Evolutionary conservation across 2,329 filamentous ascomycete genomes (phyloP).

Genomic region (Ceratocystis colombiana): DNA sequence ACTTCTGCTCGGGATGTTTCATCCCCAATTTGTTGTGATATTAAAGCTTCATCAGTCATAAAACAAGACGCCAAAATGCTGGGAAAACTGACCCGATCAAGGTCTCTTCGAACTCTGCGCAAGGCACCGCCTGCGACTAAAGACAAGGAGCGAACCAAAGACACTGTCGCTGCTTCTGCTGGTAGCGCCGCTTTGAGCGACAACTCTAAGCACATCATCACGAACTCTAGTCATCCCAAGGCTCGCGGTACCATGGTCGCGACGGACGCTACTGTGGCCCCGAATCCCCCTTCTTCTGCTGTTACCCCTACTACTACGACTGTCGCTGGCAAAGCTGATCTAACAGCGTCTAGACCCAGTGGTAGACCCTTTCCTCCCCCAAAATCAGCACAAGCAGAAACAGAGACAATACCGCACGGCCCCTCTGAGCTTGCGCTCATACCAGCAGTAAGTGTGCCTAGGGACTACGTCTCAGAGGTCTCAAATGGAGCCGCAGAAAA

Average conservation of each 20-base stretch:
- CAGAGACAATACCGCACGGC: slow-evolving; percentile 25
- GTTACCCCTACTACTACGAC: background rate
- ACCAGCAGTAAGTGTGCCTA: background rate
- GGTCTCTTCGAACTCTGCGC: slow-evolving; percentile 23
- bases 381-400: slow-evolving; percentile 17
- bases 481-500: background rate
- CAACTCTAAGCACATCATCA: slow-evolving; percentile 4
- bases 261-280: slow-evolving; percentile 1
- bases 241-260: slow-evolving; percentile 1
- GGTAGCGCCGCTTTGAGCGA: background rate
- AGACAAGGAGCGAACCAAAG: background rate
- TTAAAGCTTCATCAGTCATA: background rate
- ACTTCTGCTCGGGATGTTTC: background rate
- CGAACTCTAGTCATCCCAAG: background rate
- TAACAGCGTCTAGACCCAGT: background rate
- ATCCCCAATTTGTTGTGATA: slow-evolving; percentile 11
- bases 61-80: slow-evolving; percentile 16
- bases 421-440: slow-evolving; percentile 14
- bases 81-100: slow-evolving; percentile 23
- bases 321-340: background rate
- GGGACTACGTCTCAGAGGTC: background rate
- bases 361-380: background rate
- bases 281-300: background rate
- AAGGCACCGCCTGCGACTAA: slow-evolving; percentile 7
- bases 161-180: background rate